A percentile compares a stretch with the other conserved stretches of the same genome.
These are phyloP conservation scores for Morella rubra DNA, from an alignment of 306 rosid species.

Conservation along the genomic window DNA sequence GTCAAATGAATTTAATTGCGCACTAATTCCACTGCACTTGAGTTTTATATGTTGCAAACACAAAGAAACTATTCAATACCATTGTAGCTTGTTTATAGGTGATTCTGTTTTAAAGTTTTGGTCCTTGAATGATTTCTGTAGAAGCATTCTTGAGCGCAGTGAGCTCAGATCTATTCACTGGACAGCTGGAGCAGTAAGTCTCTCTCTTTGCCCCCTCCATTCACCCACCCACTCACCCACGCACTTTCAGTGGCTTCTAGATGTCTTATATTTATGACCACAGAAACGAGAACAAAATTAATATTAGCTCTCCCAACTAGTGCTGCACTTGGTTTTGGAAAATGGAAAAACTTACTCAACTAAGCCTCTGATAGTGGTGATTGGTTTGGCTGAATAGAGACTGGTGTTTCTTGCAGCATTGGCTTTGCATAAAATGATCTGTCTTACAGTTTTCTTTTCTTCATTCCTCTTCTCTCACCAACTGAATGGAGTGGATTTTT, in stretches of 20 bases:
- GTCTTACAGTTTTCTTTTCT: not conserved
- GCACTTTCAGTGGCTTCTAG: not conserved
- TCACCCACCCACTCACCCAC: not conserved
- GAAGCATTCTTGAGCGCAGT: constrained; percentile 78
- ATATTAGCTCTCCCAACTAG: not conserved
- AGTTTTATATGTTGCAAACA: constrained; percentile 17
- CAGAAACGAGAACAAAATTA: not conserved
- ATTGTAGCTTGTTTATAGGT: constrained; percentile 6
- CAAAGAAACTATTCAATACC: constrained; percentile 11
- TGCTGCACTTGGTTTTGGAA: not conserved
- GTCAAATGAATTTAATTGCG: constrained; percentile 7
- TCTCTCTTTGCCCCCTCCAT: constrained; percentile 15
- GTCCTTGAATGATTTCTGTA: constrained; percentile 58
- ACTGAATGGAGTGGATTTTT: not conserved
- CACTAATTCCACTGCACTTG: constrained; percentile 13
- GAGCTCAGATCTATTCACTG: constrained; percentile 82
- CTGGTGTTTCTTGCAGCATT: not conserved
- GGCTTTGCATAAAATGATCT: not conserved
- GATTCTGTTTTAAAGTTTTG: constrained; percentile 20
- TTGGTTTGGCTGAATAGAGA: not conserved
- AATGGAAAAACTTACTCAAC: not conserved
- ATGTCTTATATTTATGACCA: not conserved
- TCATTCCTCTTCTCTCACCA: not conserved
- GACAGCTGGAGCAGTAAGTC: constrained; percentile 85
- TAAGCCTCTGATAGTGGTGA: not conserved